These are phyloP conservation scores for Actinomortierella wolfii DNA, from an alignment of 371 early-diverging fungal genomes.

Conservation along the genomic window DNA sequence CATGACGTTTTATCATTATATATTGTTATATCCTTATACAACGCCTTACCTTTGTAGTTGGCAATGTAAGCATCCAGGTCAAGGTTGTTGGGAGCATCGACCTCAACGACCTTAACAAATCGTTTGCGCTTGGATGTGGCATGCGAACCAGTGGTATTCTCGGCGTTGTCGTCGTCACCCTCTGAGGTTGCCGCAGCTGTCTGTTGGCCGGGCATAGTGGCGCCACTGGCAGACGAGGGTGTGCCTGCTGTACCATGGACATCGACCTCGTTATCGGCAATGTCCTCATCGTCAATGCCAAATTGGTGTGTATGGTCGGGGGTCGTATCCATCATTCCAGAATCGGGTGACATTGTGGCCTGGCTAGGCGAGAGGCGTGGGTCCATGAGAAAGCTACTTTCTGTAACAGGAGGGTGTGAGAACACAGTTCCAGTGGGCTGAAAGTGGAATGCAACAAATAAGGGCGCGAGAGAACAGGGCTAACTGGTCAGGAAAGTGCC, in stretches of 20 bases:
- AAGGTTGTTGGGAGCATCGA: slow-evolving; percentile 56
- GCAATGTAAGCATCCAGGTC: slow-evolving; percentile 74
- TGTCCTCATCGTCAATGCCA: slow-evolving; percentile 26
- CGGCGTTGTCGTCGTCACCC: slow-evolving; percentile 15
- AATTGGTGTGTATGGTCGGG: slow-evolving; percentile 3
- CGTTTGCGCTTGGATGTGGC: slow-evolving; percentile 47
- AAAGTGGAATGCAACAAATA: slow-evolving; percentile 1
- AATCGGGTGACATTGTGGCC: slow-evolving; percentile 17
- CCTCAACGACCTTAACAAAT: slow-evolving; percentile 44
- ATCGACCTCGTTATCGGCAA: slow-evolving; percentile 11
- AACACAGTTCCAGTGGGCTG: neutral
- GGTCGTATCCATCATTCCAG: slow-evolving; percentile 38
- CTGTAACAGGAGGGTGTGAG: neutral
- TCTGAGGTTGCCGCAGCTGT: neutral
- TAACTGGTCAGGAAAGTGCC: too few species aligned
- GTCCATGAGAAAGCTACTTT: slow-evolving; percentile 14
- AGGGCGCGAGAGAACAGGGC: too few species aligned
- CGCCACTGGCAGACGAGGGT: slow-evolving; percentile 31
- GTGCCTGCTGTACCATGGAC: slow-evolving; percentile 20
- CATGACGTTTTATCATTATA: neutral
- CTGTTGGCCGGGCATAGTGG: slow-evolving; percentile 13
- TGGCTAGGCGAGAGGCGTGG: slow-evolving; percentile 38
- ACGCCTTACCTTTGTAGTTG: slow-evolving; percentile 63
- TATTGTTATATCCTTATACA: neutral
- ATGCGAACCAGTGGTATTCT: too few species aligned